Conservation (phyloP, 345 rosid genomes). For the Fremontodendron californicum region DNA sequence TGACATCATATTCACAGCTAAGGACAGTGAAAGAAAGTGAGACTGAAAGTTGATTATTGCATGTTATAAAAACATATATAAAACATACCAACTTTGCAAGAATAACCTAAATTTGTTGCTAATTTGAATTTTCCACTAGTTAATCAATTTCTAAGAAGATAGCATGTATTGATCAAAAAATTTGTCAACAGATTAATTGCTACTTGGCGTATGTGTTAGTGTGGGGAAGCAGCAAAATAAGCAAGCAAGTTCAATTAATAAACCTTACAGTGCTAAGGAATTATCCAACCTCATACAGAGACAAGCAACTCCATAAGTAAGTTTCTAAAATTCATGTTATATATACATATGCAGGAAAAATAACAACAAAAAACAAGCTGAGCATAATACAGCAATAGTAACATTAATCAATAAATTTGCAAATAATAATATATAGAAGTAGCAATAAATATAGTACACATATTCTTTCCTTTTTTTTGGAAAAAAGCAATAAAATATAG, state of each 20-base stretch:
- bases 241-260: neutral
- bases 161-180: constrained; percentile 2
- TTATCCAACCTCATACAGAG: neutral
- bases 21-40: constrained; percentile 41
- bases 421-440: neutral
- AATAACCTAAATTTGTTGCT: neutral
- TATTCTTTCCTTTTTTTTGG: too few species aligned
- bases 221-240: neutral
- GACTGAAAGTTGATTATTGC: constrained; percentile 18
- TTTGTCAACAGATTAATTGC: neutral
- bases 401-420: neutral
- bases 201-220: neutral
- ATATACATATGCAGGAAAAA: neutral
- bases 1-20: constrained; percentile 49
- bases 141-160: constrained; percentile 1
- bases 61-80: neutral
- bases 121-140: neutral
- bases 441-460: too few species aligned
- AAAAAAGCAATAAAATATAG: too few species aligned
- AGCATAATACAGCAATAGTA: neutral
- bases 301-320: neutral
- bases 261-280: neutral
- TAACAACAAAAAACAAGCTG: neutral
- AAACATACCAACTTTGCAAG: constrained; percentile 7
- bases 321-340: neutral